A percentile compares a stretch with the other conserved stretches of the same genome.
phyloP scores from a whole-genome alignment of 129 eudicot species.

The Rutidosis leptorrhynchoides region DNA sequence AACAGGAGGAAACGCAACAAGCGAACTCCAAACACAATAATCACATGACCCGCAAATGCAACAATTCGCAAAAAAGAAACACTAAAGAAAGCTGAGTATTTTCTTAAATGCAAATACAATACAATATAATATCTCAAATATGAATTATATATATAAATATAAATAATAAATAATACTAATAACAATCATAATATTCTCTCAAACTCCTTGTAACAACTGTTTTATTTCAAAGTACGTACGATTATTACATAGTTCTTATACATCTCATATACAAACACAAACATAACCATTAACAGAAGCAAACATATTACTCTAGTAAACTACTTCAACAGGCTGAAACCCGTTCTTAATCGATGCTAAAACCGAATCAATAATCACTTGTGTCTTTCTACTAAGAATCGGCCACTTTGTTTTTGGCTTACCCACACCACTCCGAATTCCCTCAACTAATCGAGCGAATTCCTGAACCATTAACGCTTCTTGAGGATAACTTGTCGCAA shows the following conservation, averaged over 20 bases:
- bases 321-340: slow-evolving; percentile 49
- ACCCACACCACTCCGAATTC: slow-evolving; percentile 28
- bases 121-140: no score
- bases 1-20: no score
- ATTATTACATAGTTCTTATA: not conserved
- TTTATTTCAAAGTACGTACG: no score
- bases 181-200: no score
- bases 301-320: slow-evolving; percentile 9
- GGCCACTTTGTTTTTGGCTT: slow-evolving; percentile 60
- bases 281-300: not conserved
- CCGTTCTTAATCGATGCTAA: slow-evolving; percentile 51
- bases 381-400: slow-evolving; percentile 55
- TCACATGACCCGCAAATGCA: no score
- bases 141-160: no score
- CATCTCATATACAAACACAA: not conserved
- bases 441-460: slow-evolving; percentile 47
- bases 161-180: no score
- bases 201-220: no score
- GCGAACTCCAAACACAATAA: no score
- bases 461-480: slow-evolving; percentile 65
- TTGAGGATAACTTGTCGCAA: slow-evolving; percentile 49
- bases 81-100: no score
- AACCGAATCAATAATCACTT: slow-evolving; percentile 55
- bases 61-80: no score
- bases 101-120: no score